Conservation (phyloP, 2,329 filamentous ascomycete species). For the Tolypocladium tundrense region DNA sequence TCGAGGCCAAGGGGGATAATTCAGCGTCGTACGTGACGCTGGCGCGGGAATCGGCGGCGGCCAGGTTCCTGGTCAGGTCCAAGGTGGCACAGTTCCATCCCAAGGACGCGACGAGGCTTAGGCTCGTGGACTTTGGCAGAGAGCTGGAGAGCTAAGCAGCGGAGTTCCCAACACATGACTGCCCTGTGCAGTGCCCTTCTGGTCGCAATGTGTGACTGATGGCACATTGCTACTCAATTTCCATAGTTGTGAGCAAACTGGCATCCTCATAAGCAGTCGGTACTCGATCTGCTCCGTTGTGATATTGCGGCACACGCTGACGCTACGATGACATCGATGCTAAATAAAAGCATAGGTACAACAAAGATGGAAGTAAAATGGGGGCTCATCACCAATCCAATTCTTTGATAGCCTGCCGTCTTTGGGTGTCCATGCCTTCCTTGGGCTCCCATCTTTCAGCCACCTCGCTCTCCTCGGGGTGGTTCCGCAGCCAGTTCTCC, state of each 20-base stretch:
- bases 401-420: neutral
- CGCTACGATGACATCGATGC: neutral
- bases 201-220: neutral
- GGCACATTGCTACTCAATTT: neutral
- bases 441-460: neutral
- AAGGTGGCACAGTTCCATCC: constrained; percentile 59
- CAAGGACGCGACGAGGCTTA: constrained; percentile 47
- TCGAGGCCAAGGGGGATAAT: constrained; percentile 42
- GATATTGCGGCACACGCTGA: neutral
- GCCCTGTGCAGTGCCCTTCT: neutral
- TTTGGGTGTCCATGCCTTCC: neutral
- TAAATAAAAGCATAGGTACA: neutral
- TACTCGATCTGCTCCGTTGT: too few species aligned
- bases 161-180: neutral
- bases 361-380: neutral
- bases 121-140: constrained; percentile 53
- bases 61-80: constrained; percentile 52
- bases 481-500: neutral
- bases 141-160: constrained; percentile 43
- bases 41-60: constrained; percentile 50
- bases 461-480: neutral
- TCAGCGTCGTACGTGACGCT: constrained; percentile 49
- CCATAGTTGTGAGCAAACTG: too few species aligned
- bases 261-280: too few species aligned
- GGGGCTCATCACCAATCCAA: neutral